Evolutionary conservation across 305 asterid genomes (phyloP).

Genomic region (Galium porrigens): DNA sequence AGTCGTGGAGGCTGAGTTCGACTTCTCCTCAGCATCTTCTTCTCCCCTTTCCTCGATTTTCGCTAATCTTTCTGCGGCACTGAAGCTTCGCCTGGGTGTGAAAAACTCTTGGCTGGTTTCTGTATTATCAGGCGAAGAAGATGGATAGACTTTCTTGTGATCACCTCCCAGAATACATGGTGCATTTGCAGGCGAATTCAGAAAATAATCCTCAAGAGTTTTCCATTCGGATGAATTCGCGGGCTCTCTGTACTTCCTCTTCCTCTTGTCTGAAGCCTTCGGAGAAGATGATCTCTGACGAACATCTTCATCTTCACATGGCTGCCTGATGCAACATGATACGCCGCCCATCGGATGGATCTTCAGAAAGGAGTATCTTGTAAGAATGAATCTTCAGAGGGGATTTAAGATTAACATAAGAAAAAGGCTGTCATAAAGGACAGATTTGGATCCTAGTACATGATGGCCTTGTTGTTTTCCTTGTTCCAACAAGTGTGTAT

Average conservation of each 20-base stretch:
- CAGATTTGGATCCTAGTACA: background rate
- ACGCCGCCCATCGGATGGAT: conserved; percentile 13
- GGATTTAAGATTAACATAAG: no score
- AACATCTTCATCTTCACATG: background rate
- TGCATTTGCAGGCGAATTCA: conserved; percentile 11
- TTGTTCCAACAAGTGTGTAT: background rate
- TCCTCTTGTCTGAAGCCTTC: background rate
- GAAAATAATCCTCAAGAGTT: conserved; percentile 15
- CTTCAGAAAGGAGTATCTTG: conserved; percentile 1
- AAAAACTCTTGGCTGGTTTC: background rate
- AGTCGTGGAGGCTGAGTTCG: background rate
- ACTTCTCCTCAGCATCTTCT: background rate
- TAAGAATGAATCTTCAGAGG: conserved; percentile 9
- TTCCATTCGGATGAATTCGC: background rate
- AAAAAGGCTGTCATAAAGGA: background rate
- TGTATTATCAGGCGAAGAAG: conserved; percentile 9
- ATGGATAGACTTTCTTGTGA: conserved; percentile 8
- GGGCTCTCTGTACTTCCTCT: background rate
- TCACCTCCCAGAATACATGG: conserved; percentile 9
- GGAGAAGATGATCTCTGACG: background rate
- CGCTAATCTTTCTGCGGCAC: background rate
- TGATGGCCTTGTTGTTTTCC: conserved; percentile 3
- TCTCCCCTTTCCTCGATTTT: conserved; percentile 4
- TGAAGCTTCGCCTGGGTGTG: conserved; percentile 7
- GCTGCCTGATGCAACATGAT: conserved; percentile 11